A percentile compares a stretch with the other conserved stretches of the same genome.
Evolutionary conservation across 495 filamentous ascomycete genomes (phyloP).

Genomic region (Neurospora sp.): DNA sequence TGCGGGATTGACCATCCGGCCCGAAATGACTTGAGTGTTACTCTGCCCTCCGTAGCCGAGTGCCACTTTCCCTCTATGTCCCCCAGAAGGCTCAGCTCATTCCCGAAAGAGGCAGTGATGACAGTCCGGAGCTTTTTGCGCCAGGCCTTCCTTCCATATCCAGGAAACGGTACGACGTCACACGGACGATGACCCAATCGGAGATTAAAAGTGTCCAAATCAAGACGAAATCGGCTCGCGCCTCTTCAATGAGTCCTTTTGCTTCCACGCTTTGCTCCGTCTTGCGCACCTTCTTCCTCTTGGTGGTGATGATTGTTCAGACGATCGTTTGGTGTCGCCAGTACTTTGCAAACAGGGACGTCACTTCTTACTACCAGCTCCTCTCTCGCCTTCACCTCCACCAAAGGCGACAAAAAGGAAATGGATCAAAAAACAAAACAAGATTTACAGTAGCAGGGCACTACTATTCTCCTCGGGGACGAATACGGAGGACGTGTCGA

Average conservation of each 20-base stretch:
- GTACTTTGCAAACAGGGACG: neutral
- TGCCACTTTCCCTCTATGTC: neutral
- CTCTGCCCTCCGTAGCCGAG: neutral
- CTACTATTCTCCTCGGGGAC: too few relatives aligned
- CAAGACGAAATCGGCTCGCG: neutral
- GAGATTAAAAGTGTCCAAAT: conserved; percentile 5
- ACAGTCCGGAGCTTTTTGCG: neutral
- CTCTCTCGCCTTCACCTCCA: neutral
- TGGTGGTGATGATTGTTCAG: neutral
- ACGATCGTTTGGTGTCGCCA: neutral
- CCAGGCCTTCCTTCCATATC: neutral
- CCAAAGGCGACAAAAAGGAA: neutral
- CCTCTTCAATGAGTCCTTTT: neutral
- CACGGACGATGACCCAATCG: conserved; percentile 6
- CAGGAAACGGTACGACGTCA: neutral
- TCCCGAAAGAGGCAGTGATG: neutral
- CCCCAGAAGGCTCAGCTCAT: neutral
- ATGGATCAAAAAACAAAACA: neutral
- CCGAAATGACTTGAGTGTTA: neutral
- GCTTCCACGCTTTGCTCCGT: neutral
- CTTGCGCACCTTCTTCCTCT: neutral
- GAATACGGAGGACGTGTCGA: too few relatives aligned
- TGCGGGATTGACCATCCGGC: neutral
- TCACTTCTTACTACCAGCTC: neutral
- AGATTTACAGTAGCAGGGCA: too few relatives aligned